phyloP scores from a whole-genome alignment of 441 rosid species.

The Pelargonium australe region DNA sequence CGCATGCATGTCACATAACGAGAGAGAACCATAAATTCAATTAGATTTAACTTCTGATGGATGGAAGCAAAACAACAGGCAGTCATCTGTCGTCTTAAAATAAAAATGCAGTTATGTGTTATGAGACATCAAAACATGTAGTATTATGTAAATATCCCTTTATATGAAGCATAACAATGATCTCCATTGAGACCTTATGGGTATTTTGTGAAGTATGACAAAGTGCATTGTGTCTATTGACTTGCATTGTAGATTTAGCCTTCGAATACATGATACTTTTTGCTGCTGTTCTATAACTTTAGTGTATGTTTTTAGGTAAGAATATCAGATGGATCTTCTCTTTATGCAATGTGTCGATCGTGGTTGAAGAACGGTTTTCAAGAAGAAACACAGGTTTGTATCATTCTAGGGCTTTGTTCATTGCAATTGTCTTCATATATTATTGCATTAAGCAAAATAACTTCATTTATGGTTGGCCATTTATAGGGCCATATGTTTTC shows the following conservation, averaged over 20 bases:
- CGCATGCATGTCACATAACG: too few relatives aligned
- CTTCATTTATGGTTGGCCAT: background rate
- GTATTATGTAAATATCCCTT: background rate
- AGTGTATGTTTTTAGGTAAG: conserved; percentile 44
- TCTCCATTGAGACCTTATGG: background rate
- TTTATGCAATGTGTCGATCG: conserved; percentile 76
- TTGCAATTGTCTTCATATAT: conserved; percentile 7
- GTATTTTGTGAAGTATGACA: background rate
- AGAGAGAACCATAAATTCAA: too few relatives aligned
- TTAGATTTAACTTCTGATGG: too few relatives aligned
- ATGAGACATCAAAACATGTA: too few relatives aligned
- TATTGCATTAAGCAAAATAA: background rate
- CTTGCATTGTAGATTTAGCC: background rate
- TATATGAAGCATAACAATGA: background rate
- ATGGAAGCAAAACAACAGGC: too few relatives aligned
- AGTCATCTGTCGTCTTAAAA: too few relatives aligned
- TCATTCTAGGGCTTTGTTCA: background rate
- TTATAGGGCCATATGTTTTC: background rate
- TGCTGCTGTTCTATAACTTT: conserved; percentile 10
- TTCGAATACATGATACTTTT: background rate
- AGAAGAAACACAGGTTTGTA: conserved; percentile 63
- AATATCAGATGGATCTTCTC: conserved; percentile 59
- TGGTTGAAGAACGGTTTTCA: conserved; percentile 84
- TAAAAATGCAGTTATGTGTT: too few relatives aligned
- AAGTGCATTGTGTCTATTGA: background rate